Evolutionary conservation across 768 basidiomycete species (phyloP).

Genomic region (Thelephora ganbajun): DNA sequence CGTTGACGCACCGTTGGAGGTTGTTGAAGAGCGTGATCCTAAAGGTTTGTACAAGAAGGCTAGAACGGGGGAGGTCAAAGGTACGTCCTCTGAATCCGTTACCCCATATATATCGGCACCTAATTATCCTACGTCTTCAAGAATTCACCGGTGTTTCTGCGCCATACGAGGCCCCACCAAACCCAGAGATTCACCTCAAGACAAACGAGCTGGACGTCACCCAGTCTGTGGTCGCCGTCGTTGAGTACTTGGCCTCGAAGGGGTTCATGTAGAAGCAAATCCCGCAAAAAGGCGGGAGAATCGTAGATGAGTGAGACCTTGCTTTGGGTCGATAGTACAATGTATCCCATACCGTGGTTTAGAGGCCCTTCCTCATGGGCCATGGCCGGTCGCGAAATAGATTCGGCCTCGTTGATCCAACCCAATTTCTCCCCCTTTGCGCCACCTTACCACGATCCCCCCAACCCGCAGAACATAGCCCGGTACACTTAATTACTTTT

Average conservation of each 20-base stretch:
- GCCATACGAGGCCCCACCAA: conserved; percentile 82
- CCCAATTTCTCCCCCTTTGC: no score
- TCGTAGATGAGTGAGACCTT: no score
- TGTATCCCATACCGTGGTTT: no score
- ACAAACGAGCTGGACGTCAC: conserved; percentile 71
- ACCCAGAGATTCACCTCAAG: conserved; percentile 84
- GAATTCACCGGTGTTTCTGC: conserved; percentile 98
- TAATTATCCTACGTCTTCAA: conserved; percentile 18
- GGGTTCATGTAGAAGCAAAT: conserved; percentile 30
- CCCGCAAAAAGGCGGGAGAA: not conserved
- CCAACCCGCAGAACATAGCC: no score
- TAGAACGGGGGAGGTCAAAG: conserved; percentile 89
- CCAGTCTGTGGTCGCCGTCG: conserved; percentile 66
- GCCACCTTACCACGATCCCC: no score
- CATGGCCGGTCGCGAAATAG: no score
- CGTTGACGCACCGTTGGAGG: conserved; percentile 78
- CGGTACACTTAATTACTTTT: no score
- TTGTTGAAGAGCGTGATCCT: conserved; percentile 88
- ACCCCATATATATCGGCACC: not conserved
- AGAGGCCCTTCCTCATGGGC: no score
- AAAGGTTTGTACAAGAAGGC: conserved; percentile 98
- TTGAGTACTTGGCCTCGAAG: conserved; percentile 61
- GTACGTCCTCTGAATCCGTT: conserved; percentile 24
- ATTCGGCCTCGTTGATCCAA: no score
- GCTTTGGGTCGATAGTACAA: no score